Evolutionary conservation across 2,329 filamentous ascomycete genomes (phyloP).

Genomic region (Neoscytalidium dimidiatum): DNA sequence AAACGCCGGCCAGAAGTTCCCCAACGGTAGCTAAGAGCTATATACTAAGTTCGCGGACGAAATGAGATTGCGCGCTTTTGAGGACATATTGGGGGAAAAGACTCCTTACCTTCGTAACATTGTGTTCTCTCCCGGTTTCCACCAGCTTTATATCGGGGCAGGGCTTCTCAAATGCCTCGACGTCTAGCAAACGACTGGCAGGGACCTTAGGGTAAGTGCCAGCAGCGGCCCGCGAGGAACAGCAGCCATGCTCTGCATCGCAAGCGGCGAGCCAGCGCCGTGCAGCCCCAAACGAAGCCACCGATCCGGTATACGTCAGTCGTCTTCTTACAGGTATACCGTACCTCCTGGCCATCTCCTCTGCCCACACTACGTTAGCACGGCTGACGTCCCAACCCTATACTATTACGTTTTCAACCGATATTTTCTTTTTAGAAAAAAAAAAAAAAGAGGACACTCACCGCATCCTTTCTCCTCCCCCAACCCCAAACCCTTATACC

Average conservation of each 20-base stretch:
- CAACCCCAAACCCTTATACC: neutral
- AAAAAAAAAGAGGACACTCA: neutral
- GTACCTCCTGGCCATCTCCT: neutral
- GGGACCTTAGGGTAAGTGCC: too few relatives aligned
- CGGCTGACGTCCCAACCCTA: too few relatives aligned
- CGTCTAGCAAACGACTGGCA: neutral
- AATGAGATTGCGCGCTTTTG: neutral
- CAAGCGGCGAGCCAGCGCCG: neutral
- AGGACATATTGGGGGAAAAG: neutral
- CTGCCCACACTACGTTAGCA: neutral
- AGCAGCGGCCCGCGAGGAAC: too few relatives aligned
- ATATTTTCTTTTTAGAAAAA: too few relatives aligned
- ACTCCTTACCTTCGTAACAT: neutral
- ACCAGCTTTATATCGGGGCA: neutral
- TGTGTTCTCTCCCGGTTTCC: neutral
- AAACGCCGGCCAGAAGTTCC: neutral
- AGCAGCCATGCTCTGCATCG: neutral
- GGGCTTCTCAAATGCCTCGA: neutral
- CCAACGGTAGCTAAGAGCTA: slow-evolving; percentile 1
- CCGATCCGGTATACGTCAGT: neutral
- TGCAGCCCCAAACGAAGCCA: neutral
- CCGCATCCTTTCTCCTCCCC: neutral
- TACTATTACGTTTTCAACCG: too few relatives aligned
- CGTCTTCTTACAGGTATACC: neutral
- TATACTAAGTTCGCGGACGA: neutral